Evolutionary conservation across 164 flowering plant species (phyloP).

Genomic region (Buxus sempervirens): DNA sequence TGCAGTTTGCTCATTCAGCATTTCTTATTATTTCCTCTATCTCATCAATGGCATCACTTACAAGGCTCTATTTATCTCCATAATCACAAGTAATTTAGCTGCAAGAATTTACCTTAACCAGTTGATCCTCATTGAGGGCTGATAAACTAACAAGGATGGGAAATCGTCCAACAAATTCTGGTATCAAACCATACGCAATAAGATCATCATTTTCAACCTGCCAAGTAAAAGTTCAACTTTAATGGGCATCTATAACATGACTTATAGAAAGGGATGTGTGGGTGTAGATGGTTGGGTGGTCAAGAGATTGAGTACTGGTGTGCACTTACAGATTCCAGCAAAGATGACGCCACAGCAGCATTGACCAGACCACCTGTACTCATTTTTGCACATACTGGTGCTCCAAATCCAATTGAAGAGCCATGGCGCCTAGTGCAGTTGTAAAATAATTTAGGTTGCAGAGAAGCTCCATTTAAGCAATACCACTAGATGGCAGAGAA

Average conservation of each 20-base stretch:
- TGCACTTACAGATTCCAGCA: constrained; percentile 79
- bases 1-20: neutral
- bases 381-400: constrained; percentile 94
- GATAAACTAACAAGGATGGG: constrained; percentile 78
- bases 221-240: constrained; percentile 13
- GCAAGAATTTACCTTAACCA: constrained; percentile 52
- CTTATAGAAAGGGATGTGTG: no score
- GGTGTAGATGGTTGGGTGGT: no score
- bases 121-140: constrained; percentile 73
- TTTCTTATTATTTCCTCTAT: neutral
- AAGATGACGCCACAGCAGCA: constrained; percentile 68
- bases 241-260: neutral
- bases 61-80: neutral
- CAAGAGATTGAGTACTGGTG: constrained; percentile 4
- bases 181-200: constrained; percentile 80
- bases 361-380: constrained; percentile 57
- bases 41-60: neutral
- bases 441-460: constrained; percentile 12
- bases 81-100: neutral
- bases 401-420: constrained; percentile 96
- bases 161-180: constrained; percentile 88
- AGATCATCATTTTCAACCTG: constrained; percentile 93
- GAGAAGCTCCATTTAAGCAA: constrained; percentile 1
- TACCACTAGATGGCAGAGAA: neutral
- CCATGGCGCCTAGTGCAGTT: constrained; percentile 73